phyloP scores from a whole-genome alignment of 2,329 filamentous ascomycete genomes.

The Alternaria burnsii region DNA sequence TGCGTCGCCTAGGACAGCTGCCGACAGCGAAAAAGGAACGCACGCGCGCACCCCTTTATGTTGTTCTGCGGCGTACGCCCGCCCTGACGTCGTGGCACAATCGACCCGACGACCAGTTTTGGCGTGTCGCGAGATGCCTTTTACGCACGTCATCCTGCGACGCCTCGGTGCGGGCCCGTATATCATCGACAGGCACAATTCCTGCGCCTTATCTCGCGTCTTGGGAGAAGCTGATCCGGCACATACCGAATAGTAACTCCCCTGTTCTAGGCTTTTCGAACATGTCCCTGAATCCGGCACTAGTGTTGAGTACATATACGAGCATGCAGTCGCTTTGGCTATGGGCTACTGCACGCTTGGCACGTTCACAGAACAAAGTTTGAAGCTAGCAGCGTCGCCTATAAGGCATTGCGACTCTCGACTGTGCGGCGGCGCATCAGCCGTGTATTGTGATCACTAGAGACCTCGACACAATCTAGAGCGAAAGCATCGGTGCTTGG shows the following conservation, averaged over 20 bases:
- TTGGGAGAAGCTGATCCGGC: no score
- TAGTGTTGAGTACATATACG: conserved; percentile 16
- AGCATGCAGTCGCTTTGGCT: neutral
- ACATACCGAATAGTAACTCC: neutral
- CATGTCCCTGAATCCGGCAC: neutral
- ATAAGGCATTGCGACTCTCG: neutral
- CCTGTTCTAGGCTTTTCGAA: neutral
- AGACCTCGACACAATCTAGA: no score
- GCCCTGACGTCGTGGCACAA: neutral
- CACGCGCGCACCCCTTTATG: neutral
- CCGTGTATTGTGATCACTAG: neutral
- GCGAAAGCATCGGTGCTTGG: neutral
- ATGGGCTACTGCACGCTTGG: conserved; percentile 2
- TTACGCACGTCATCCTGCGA: neutral
- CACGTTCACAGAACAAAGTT: neutral
- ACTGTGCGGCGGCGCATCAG: neutral
- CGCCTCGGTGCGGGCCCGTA: neutral
- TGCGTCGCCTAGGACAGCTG: neutral
- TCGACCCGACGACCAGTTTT: neutral
- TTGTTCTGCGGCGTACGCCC: neutral
- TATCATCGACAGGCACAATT: neutral
- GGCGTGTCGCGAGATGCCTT: neutral
- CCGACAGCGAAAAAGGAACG: neutral
- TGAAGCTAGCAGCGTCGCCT: neutral
- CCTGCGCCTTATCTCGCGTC: neutral